Evolutionary conservation across 257 asterid genomes (phyloP).

Genomic region (Plantago ovata): DNA sequence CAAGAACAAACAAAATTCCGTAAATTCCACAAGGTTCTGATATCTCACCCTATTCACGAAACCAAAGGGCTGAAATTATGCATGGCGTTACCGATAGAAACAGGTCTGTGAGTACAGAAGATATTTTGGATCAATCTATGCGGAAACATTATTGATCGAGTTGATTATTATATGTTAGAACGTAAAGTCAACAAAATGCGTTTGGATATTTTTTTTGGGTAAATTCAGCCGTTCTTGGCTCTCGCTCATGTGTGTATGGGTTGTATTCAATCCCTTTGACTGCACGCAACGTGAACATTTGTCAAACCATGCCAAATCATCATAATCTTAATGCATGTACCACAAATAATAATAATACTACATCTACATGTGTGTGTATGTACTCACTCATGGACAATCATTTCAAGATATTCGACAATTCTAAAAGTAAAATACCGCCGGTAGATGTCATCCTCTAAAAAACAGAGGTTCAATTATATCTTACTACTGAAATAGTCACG

Average conservation of each 20-base stretch:
- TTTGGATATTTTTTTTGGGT: constrained; percentile 29
- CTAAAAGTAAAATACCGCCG: too few species aligned
- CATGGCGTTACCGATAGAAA: not conserved
- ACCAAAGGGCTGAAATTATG: not conserved
- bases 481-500: too few species aligned
- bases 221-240: constrained; percentile 2
- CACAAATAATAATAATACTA: not conserved
- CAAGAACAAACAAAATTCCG: too few species aligned
- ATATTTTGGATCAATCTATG: not conserved
- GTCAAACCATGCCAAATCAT: too few species aligned
- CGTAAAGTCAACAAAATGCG: constrained; percentile 28
- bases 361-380: not conserved
- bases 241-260: constrained; percentile 14
- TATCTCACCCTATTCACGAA: not conserved
- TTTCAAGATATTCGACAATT: too few species aligned
- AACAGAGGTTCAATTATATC: too few species aligned
- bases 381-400: not conserved
- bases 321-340: not conserved
- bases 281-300: constrained; percentile 15
- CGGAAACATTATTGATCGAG: not conserved
- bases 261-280: constrained; percentile 30
- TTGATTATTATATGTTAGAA: not conserved
- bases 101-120: not conserved
- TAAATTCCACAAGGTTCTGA: too few species aligned
- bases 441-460: too few species aligned